These are phyloP conservation scores for Tulasnella sp. DNA, from an alignment of 768 basidiomycete genomes.

Conservation along the genomic window DNA sequence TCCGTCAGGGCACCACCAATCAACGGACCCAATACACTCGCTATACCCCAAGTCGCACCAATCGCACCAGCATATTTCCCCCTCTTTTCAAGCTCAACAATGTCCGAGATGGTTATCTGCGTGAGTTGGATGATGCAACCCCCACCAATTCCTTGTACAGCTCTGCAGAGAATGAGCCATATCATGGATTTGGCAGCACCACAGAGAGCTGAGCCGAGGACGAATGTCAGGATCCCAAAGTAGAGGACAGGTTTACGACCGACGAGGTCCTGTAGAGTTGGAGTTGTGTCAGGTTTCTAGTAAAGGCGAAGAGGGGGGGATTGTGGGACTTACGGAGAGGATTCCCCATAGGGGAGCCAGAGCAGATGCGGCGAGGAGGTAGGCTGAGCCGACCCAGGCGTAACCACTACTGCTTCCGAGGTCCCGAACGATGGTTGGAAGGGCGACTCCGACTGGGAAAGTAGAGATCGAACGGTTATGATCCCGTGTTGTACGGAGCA, in stretches of 20 bases:
- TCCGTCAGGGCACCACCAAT: constrained; percentile 76
- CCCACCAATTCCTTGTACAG: constrained; percentile 77
- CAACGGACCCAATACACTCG: constrained; percentile 67
- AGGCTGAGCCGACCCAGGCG: constrained; percentile 65
- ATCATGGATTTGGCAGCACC: constrained; percentile 72
- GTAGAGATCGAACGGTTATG: background rate
- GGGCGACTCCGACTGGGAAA: constrained; percentile 39
- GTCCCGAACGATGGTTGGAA: constrained; percentile 60
- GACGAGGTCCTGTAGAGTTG: constrained; percentile 31
- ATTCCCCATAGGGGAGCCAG: constrained; percentile 14
- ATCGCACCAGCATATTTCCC: constrained; percentile 69
- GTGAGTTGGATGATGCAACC: constrained; percentile 69
- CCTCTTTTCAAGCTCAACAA: constrained; percentile 70
- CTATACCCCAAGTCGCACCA: constrained; percentile 68
- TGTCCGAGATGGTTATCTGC: constrained; percentile 73
- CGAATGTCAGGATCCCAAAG: constrained; percentile 54
- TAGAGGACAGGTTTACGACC: constrained; percentile 69
- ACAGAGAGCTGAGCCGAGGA: constrained; percentile 73
- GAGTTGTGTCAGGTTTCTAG: background rate
- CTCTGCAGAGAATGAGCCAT: constrained; percentile 69
- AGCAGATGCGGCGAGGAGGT: constrained; percentile 50
- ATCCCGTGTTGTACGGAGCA: too few species aligned
- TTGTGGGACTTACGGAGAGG: background rate
- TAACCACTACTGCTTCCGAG: constrained; percentile 57
- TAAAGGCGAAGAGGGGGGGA: background rate